These are phyloP conservation scores for Fusarium longipes DNA, from an alignment of 2,329 filamentous ascomycete species.

Conservation along the genomic window DNA sequence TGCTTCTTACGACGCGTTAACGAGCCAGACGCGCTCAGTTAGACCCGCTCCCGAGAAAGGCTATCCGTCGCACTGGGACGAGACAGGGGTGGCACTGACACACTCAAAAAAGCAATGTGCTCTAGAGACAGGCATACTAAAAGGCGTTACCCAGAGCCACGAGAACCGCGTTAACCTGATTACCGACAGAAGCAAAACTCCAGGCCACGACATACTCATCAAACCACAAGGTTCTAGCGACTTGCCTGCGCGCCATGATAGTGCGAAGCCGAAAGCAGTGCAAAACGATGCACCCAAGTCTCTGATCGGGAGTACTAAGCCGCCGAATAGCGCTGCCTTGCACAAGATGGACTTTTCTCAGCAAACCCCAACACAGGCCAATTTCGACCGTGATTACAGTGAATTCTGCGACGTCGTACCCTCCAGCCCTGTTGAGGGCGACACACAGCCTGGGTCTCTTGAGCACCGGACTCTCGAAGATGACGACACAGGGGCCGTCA, in stretches of 20 bases:
- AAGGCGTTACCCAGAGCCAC: conserved; percentile 21
- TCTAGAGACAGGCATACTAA: conserved; percentile 19
- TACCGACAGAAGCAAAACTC: conserved; percentile 10
- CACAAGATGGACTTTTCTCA: conserved; percentile 61
- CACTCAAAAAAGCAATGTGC: conserved; percentile 44
- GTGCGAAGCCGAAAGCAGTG: conserved; percentile 27
- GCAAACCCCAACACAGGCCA: conserved; percentile 66
- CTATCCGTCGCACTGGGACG: conserved; percentile 42
- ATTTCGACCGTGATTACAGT: conserved; percentile 67
- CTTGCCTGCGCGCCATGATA: conserved; percentile 39
- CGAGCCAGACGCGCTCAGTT: conserved; percentile 18
- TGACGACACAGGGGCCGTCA: conserved; percentile 63
- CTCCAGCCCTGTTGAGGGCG: conserved; percentile 45
- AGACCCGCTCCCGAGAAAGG: conserved; percentile 38
- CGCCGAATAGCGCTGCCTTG: conserved; percentile 33
- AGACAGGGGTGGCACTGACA: conserved; percentile 46
- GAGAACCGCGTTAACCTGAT: conserved; percentile 29
- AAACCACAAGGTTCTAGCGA: conserved; percentile 8
- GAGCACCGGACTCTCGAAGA: conserved; percentile 55
- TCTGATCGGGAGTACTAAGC: conserved; percentile 34
- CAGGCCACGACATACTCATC: conserved; percentile 3
- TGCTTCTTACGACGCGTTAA: conserved; percentile 34
- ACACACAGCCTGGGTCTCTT: conserved; percentile 46
- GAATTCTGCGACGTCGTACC: conserved; percentile 51
- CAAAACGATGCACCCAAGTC: conserved; percentile 36